These are phyloP conservation scores for Exutisphaerella laricina DNA, from an alignment of 2,329 filamentous ascomycete genomes.

Conservation along the genomic window DNA sequence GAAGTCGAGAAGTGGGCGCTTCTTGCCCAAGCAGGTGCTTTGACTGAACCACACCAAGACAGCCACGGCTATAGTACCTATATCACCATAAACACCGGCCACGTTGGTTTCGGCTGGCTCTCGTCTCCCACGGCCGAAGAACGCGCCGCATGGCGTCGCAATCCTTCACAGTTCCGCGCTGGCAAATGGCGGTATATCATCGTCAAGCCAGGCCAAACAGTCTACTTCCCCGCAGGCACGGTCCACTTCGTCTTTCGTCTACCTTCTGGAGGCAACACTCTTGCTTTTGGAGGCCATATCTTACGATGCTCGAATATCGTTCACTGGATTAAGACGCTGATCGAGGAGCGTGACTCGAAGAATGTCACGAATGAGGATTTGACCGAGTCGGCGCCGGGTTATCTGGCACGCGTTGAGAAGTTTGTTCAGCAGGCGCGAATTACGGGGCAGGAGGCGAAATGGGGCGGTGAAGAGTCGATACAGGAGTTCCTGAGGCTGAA, in stretches of 20 bases:
- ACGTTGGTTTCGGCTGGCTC: constrained; percentile 32
- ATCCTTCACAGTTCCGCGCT: constrained; percentile 18
- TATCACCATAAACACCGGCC: constrained; percentile 31
- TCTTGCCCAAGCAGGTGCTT: constrained; percentile 30
- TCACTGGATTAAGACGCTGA: constrained; percentile 42
- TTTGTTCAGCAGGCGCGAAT: constrained; percentile 27
- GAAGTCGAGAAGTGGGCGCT: constrained; percentile 34
- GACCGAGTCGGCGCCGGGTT: constrained; percentile 33
- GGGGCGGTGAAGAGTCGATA: constrained; percentile 27
- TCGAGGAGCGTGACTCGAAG: constrained; percentile 39
- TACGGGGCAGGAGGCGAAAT: constrained; percentile 23
- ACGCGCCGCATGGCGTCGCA: constrained; percentile 23
- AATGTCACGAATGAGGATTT: constrained; percentile 44
- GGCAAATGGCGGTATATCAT: constrained; percentile 31
- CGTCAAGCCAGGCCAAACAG: constrained; percentile 28
- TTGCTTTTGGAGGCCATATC: constrained; percentile 32
- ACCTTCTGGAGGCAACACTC: constrained; percentile 26
- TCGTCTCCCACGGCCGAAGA: constrained; percentile 24
- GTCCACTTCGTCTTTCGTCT: constrained; percentile 34
- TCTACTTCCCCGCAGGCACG: constrained; percentile 32
- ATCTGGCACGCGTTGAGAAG: constrained; percentile 27
- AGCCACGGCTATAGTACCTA: constrained; percentile 33
- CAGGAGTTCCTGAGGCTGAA: constrained; percentile 28
- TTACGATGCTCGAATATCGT: constrained; percentile 34
- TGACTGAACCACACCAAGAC: constrained; percentile 33